These are phyloP conservation scores for Psilocybe cubensis DNA, from an alignment of 768 basidiomycete species.

Conservation along the genomic window DNA sequence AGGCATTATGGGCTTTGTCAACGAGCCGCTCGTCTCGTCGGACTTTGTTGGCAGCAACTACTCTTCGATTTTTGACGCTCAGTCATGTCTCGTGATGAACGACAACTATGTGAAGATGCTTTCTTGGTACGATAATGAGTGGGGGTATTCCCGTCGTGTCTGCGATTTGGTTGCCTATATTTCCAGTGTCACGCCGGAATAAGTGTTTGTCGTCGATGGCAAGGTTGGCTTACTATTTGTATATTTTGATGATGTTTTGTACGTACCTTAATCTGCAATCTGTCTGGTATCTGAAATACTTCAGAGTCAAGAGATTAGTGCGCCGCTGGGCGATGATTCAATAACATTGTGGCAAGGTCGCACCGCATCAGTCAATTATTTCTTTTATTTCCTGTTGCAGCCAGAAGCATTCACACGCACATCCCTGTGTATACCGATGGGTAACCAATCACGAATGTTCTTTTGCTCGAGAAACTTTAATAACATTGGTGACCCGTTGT, in stretches of 20 bases:
- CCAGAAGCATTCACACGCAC: too few species aligned
- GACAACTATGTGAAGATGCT: slow-evolving; percentile 91
- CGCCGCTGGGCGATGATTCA: too few species aligned
- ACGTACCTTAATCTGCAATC: background rate
- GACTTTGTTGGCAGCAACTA: slow-evolving; percentile 91
- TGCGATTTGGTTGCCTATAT: slow-evolving; percentile 82
- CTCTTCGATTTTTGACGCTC: slow-evolving; percentile 90
- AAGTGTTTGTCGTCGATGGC: too few species aligned
- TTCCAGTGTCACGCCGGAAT: too few species aligned
- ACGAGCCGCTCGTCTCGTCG: slow-evolving; percentile 92
- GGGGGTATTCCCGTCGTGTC: slow-evolving; percentile 89
- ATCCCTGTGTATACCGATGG: too few species aligned
- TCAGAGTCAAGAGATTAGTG: too few species aligned
- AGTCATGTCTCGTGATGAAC: slow-evolving; percentile 87
- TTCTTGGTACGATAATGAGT: slow-evolving; percentile 94
- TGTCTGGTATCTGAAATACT: too few species aligned
- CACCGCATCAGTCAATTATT: too few species aligned
- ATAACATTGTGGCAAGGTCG: too few species aligned
- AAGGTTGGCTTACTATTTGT: slow-evolving; percentile 7
- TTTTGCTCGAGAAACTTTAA: background rate
- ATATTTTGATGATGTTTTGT: background rate
- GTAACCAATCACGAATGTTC: background rate
- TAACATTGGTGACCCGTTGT: background rate
- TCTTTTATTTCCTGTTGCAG: too few species aligned
- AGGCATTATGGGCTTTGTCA: slow-evolving; percentile 88